These are phyloP conservation scores for Ophiocordyceps australis DNA, from an alignment of 2,329 filamentous ascomycete species.

Conservation along the genomic window DNA sequence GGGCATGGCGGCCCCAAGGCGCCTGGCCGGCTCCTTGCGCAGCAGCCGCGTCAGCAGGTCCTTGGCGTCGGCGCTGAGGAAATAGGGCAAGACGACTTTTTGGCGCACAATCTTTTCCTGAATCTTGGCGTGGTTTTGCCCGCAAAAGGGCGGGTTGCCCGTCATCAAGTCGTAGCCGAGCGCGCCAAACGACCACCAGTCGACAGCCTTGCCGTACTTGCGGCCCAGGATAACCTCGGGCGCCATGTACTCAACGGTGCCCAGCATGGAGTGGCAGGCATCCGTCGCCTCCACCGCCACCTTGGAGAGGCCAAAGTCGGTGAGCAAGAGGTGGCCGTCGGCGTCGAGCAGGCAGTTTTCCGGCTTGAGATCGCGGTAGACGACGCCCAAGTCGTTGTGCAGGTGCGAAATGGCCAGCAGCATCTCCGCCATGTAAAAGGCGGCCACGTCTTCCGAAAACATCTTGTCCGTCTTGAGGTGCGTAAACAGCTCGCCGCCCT, in stretches of 20 bases:
- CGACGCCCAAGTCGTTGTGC: slow-evolving; percentile 78
- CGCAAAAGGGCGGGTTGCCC: slow-evolving; percentile 77
- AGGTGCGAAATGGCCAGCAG: slow-evolving; percentile 84
- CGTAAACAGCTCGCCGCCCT: slow-evolving; percentile 93
- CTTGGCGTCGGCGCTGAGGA: slow-evolving; percentile 78
- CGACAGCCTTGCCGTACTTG: slow-evolving; percentile 83
- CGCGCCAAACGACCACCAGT: slow-evolving; percentile 97
- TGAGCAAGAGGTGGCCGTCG: slow-evolving; percentile 82
- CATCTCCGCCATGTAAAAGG: slow-evolving; percentile 99
- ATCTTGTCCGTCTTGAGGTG: slow-evolving; percentile 87
- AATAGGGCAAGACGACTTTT: slow-evolving; percentile 80
- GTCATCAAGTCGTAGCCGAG: slow-evolving; percentile 87
- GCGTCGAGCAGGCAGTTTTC: slow-evolving; percentile 91
- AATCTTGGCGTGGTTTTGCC: slow-evolving; percentile 83
- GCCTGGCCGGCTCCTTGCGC: slow-evolving; percentile 81
- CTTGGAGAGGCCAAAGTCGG: slow-evolving; percentile 94
- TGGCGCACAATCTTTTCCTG: slow-evolving; percentile 91
- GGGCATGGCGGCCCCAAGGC: slow-evolving; percentile 73
- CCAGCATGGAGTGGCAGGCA: slow-evolving; percentile 73
- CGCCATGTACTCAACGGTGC: slow-evolving; percentile 97
- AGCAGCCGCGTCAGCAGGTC: slow-evolving; percentile 80
- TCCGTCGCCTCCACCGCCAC: slow-evolving; percentile 54
- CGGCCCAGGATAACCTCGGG: slow-evolving; percentile 81
- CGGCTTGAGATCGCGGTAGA: slow-evolving; percentile 94
- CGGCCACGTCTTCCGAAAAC: slow-evolving; percentile 76